Evolutionary conservation across 2,329 filamentous ascomycete species (phyloP).

Genomic region (Westerdykella aurantiaca): DNA sequence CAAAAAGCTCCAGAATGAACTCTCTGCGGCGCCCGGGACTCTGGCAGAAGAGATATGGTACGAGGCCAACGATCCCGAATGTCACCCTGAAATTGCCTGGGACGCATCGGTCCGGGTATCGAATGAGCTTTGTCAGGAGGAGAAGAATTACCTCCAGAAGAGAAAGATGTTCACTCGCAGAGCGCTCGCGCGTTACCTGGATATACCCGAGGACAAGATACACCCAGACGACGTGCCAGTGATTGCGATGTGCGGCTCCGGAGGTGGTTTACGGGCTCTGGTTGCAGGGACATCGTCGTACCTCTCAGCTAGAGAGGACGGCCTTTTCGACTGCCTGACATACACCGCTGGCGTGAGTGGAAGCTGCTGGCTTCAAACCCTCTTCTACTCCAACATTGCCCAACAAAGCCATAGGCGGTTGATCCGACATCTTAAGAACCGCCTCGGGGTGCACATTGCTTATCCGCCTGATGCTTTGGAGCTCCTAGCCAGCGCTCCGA

Average conservation of each 20-base stretch:
- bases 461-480: constrained; percentile 81
- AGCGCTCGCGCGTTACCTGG: constrained; percentile 77
- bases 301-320: constrained; percentile 75
- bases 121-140: constrained; percentile 72
- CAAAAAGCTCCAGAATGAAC: constrained; percentile 76
- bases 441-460: constrained; percentile 82
- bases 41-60: constrained; percentile 90
- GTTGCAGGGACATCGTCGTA: constrained; percentile 88
- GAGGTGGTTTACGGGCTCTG: constrained; percentile 81
- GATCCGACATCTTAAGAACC: constrained; percentile 78
- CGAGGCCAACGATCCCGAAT: constrained; percentile 75
- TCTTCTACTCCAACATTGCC: constrained; percentile 78
- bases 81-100: constrained; percentile 82
- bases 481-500: constrained; percentile 78
- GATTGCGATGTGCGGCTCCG: constrained; percentile 92
- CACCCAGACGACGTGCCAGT: constrained; percentile 87
- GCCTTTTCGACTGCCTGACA: constrained; percentile 87
- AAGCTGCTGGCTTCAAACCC: constrained; percentile 87
- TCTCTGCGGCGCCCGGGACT: constrained; percentile 81
- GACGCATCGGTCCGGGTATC: constrained; percentile 79
- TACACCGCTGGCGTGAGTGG: constrained; percentile 96
- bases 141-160: constrained; percentile 66
- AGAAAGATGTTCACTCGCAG: constrained; percentile 63
- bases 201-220: constrained; percentile 70
- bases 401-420: constrained; percentile 61